Evolutionary conservation across 2,329 filamentous ascomycete genomes (phyloP), one percentile per base, ranked within the genome.

Genomic region (Pseudopithomyces chartarum): DNA sequence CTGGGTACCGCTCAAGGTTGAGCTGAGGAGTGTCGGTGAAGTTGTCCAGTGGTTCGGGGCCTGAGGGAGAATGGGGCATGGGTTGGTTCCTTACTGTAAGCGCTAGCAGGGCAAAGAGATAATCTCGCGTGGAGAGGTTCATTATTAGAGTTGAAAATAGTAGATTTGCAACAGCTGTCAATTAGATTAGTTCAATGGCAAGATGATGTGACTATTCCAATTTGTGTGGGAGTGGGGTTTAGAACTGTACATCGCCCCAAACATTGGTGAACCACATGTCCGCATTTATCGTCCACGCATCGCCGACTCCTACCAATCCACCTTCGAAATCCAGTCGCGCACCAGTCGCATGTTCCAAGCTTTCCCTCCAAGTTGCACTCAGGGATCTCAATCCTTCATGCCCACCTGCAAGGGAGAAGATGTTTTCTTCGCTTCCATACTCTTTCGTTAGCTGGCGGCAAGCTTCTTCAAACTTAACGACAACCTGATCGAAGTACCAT

Each of bases 261-360:
- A 60, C 38, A 46, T 61, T 59, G 6, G 54, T 54, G 40, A 61
- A 61, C 54, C 53, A 57, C 33, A 54, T 23, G 15, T 63, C 58
- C 22, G 58, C 58, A 46, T 50, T 40, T 42, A 20, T 54, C 45
- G 54, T 32, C 55, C 55, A 58, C 22, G 45, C 34, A 29, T 53
- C 46, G 12, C 52, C 55, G 40, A 52, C 29, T 43, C 50, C 36
- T 33, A 51, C 54, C 43, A 48, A 36, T 23, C 40, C 38, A 12
- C 22, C 39, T 45, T 48, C n/a, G 10, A 42, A 52, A n/a, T 50
- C 50, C 19, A 26, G 26, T 20, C 17, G 4, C 13, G 20, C 17
- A 29, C 43, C 53, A 32, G 51, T 53, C 13, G 43, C 33, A 17
- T 20, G 54, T 2, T 58, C 57, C 32, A 61, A 36, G 5, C 38